Base-by-base conservation (phyloP, 2,329 filamentous ascomycete species). In the Clonostachys rhizophaga region DNA sequence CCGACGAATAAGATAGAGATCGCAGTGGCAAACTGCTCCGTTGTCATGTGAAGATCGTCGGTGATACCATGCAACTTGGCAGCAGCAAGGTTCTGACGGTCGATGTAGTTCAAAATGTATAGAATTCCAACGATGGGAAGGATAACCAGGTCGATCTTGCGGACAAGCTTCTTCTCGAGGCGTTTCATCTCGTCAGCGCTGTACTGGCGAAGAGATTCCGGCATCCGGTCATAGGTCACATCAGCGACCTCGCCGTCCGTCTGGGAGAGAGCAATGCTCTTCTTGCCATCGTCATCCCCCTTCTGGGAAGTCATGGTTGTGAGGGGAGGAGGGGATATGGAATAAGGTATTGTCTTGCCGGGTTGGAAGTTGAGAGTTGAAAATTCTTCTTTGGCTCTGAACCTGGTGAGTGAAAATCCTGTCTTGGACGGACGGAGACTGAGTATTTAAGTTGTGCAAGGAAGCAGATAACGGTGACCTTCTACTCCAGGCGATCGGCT, bases 1-100 rank as follows among this genome's bases (percentile, higher is more conserved):
- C 71, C 71, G 18, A 74, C 70, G 49, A 72, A 73, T 12, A 74
- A 60, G 42, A 74, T 72, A 24, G 65, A 68, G 20, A 72, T 60
- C 39, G 60, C 63, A 8, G 69, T 71, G 14, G 64, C 61, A 43
- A 67, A 68, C 34, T 70, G 53, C 17, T 59, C 34, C 2, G 55
- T 60, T 5, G 52, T 61, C 64, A 70, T 64, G 43, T 64, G 53
- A 16, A 70, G 54, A 47, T 70, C 67, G 2, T 65, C 58, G 45
- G 57, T 67, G 50, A 70, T 68, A 18, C 67, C 67, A 43, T 68
- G 59, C 5, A 71, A 59, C 42, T 68, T 68, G 6, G 68, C 65
- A 1, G 65, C 57, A 3, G 65, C 61, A 8, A 70, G 50, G 24
- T 64, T 65, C 42, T 66, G 61, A 5, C 67, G 58, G 49, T 69